Evolutionary conservation across 768 basidiomycete species (phyloP).

Genomic region (Leccinum olivaceopallidum): DNA sequence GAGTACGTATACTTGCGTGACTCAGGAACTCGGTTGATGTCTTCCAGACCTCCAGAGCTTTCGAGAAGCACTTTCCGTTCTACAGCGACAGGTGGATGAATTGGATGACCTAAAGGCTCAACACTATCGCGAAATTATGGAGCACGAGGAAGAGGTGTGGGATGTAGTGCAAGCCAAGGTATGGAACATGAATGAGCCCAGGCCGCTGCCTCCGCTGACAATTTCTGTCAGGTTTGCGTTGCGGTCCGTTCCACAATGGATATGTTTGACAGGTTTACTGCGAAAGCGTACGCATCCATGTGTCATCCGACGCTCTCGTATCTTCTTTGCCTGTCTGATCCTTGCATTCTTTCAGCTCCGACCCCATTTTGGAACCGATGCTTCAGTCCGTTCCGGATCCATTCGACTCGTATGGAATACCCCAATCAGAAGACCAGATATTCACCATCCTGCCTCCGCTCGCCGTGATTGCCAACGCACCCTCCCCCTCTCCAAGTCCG

Average conservation of each 20-base stretch:
- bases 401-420: slow-evolving; percentile 89
- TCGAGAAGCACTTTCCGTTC: slow-evolving; percentile 74
- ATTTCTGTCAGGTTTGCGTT: slow-evolving; percentile 60
- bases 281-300: slow-evolving; percentile 72
- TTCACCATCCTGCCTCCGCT: slow-evolving; percentile 91
- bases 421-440: slow-evolving; percentile 86
- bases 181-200: slow-evolving; percentile 6
- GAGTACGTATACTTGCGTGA: slow-evolving; percentile 52
- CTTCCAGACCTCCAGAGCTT: slow-evolving; percentile 83
- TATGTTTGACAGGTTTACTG: slow-evolving; percentile 83
- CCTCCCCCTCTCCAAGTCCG: slow-evolving; percentile 64
- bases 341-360: slow-evolving; percentile 51
- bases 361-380: slow-evolving; percentile 90
- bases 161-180: slow-evolving; percentile 86
- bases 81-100: slow-evolving; percentile 91
- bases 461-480: slow-evolving; percentile 65
- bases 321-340: slow-evolving; percentile 11
- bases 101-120: slow-evolving; percentile 81
- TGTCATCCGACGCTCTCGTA: slow-evolving; percentile 4
- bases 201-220: slow-evolving; percentile 12
- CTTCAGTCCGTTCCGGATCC: slow-evolving; percentile 89
- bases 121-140: slow-evolving; percentile 87
- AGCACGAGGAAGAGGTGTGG: slow-evolving; percentile 97
- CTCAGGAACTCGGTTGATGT: slow-evolving; percentile 10
- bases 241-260: slow-evolving; percentile 91